Conservation (phyloP, 2,329 filamentous ascomycete species). For the Ophiocordyceps robertsii region DNA sequence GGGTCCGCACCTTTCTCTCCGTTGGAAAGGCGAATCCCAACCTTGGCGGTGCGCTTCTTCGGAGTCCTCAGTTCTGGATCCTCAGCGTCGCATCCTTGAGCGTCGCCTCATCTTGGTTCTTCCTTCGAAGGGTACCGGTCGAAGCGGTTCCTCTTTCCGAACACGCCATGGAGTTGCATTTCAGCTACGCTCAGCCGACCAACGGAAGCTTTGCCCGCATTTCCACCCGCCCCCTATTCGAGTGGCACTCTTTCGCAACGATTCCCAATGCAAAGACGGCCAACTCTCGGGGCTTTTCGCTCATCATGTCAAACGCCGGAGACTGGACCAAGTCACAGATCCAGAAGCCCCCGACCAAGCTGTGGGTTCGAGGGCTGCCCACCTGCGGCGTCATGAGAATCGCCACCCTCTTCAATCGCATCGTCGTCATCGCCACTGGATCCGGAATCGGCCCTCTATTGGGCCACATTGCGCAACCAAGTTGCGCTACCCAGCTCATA, state of each 20-base stretch:
- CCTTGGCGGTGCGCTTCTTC: slow-evolving; percentile 22
- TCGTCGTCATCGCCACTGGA: slow-evolving; percentile 58
- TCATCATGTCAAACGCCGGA: slow-evolving; percentile 59
- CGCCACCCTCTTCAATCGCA: slow-evolving; percentile 48
- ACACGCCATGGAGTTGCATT: slow-evolving; percentile 60
- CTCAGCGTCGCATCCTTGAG: slow-evolving; percentile 49
- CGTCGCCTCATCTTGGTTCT: slow-evolving; percentile 60
- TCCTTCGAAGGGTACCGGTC: slow-evolving; percentile 55
- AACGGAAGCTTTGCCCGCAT: slow-evolving; percentile 36
- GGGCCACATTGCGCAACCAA: slow-evolving; percentile 38
- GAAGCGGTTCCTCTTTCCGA: slow-evolving; percentile 52
- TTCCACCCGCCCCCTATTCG: slow-evolving; percentile 47
- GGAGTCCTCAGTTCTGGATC: slow-evolving; percentile 49
- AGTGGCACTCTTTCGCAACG: slow-evolving; percentile 67
- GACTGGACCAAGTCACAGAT: slow-evolving; percentile 61
- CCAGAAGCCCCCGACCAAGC: slow-evolving; percentile 39
- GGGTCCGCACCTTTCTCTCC: slow-evolving; percentile 45
- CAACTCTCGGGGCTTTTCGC: slow-evolving; percentile 40
- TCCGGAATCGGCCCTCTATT: slow-evolving; percentile 61
- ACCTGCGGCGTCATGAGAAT: slow-evolving; percentile 55
- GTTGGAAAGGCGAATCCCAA: slow-evolving; percentile 28
- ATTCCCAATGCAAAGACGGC: slow-evolving; percentile 42
- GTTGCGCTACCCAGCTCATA: slow-evolving; percentile 44
- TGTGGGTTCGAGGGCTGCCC: slow-evolving; percentile 58
- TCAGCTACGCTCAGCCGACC: slow-evolving; percentile 48